Base-by-base conservation (phyloP, 805 yeast species). In the Suhomyces xylopsoci region DNA sequence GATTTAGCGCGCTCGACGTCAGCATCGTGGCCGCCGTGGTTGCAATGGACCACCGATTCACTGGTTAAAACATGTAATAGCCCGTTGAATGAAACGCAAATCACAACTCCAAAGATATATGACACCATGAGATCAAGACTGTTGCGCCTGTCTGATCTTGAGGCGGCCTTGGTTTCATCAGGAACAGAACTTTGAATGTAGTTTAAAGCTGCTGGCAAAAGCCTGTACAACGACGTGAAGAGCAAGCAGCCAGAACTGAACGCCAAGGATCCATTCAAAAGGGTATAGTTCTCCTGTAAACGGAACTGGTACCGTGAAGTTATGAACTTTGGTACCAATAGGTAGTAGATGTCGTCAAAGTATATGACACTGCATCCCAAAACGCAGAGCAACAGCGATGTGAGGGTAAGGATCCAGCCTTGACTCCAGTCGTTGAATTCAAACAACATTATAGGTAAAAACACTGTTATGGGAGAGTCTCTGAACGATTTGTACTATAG, bases 1-100 rank as follows among this genome's bases (percentile, higher is more conserved):
- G 20, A 9, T 15, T 15, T 38, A 3, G 42, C 42, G 24, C 14
- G 14, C n/a, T 17, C 24, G 9, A 38, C 7, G 7, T 38, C 42
- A 19, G 20, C 4, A 40, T n/a, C 51, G 28, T 62, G 68, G 10
- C 70, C 78, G 10, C 74, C 82, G 61, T 91, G 97, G 14, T 83
- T 87, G 68, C 97, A 91, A 64, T 91, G 97, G 0, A 92, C 88
- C 32, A 92, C 81, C 30, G 92, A 84, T 64, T 89, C 89, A 48
- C 93, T 82, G 0, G 97, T 89, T 49, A 84, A 67, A 34, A 82
- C 66, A 67, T 92, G 97, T 5, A 94, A 82, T 1, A 86, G 36
- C 25, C 74, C 65, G 66, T 91, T 92, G 51, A 93, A 70, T 1
- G 68, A 54, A 0, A 82, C 66, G 62, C 96, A 89, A 1, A 82